Evolutionary conservation across 225 moss, liverwort and hornwort species (phyloP), one percentile per base, ranked within the genome.

Genomic region (Polytrichum formosum): DNA sequence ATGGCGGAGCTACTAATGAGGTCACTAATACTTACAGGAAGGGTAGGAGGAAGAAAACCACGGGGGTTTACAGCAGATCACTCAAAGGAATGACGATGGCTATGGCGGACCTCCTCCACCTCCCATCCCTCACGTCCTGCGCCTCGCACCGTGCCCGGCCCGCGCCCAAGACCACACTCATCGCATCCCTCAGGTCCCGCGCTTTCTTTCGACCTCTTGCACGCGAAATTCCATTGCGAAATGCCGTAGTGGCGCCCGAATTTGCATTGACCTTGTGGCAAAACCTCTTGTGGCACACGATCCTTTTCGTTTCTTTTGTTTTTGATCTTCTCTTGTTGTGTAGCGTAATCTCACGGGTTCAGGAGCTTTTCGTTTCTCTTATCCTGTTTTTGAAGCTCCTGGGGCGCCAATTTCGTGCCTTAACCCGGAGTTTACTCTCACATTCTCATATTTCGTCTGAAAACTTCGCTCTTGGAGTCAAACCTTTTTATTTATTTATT

Each of bases 71-170:
- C 59, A 21, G 21, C 23, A n/a, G 46, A 46, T 30, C 46, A 4
- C 46, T 46, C 3, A 46, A 2, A 13, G 13, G 46, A 46, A 26
- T 67, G 67, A 23, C 67, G 18, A 81, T 74, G 79, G 82, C 85
- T 65, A 85, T 85, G 85, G 77, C 82, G 79, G 76, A 81, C 81
- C 69, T 76, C 16, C 13, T 46, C 66, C 84, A 74, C 73, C 71
- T 71, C 26, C 70, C 63, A 69, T 26, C 69, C 25, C 63, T 76
- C 69, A 4, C 63, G 8, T 61, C 79, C 20, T 77, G 54, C 26
- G 46, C 77, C 55, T 72, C 77, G 72, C 77, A 74, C 23, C 77
- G 26, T 22, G 77, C 69, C 54, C 55, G 22, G 54, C 76, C 65
- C 19, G 30, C 62, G 18, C 20, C 76, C 5, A 21, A 64, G 21